Evolutionary conservation across 2,329 filamentous ascomycete species (phyloP).

Genomic region (Paecilomyces fulvus): DNA sequence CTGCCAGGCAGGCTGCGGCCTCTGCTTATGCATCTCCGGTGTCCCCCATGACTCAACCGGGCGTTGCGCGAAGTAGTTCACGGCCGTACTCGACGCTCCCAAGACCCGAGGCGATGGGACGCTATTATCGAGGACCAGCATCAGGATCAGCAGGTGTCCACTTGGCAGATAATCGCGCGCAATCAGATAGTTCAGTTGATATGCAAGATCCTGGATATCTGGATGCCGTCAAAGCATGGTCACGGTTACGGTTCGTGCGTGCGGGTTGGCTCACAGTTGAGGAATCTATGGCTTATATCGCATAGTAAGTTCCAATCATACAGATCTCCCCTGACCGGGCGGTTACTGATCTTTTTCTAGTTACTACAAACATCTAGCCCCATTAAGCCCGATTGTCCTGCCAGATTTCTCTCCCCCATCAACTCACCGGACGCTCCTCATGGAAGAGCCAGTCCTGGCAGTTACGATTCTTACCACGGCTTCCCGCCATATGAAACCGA

Average conservation of each 20-base stretch:
- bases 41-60: conserved; percentile 26
- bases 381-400: conserved; percentile 86
- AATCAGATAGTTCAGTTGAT: conserved; percentile 18
- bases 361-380: conserved; percentile 86
- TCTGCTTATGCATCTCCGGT: conserved; percentile 32
- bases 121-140: conserved; percentile 38
- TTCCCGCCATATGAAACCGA: conserved; percentile 73
- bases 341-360: conserved; percentile 32
- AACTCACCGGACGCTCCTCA: conserved; percentile 70
- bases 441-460: conserved; percentile 85
- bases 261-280: conserved; percentile 93
- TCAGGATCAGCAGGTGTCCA: conserved; percentile 18
- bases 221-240: conserved; percentile 79
- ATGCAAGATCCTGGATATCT: conserved; percentile 34
- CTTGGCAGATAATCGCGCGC: conserved; percentile 18
- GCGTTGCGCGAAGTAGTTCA: conserved; percentile 25
- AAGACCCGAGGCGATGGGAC: conserved; percentile 40
- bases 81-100: conserved; percentile 27
- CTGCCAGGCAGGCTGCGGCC: conserved; percentile 28
- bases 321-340: conserved; percentile 5
- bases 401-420: conserved; percentile 80
- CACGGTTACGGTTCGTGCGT: conserved; percentile 84
- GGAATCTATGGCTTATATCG: conserved; percentile 87
- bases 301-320: conserved; percentile 56
- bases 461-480: conserved; percentile 87